A percentile compares a stretch with the other conserved stretches of the same genome.
phyloP scores from a whole-genome alignment of 1,284 basidiomycete species.

The Trichosporon inkin region DNA sequence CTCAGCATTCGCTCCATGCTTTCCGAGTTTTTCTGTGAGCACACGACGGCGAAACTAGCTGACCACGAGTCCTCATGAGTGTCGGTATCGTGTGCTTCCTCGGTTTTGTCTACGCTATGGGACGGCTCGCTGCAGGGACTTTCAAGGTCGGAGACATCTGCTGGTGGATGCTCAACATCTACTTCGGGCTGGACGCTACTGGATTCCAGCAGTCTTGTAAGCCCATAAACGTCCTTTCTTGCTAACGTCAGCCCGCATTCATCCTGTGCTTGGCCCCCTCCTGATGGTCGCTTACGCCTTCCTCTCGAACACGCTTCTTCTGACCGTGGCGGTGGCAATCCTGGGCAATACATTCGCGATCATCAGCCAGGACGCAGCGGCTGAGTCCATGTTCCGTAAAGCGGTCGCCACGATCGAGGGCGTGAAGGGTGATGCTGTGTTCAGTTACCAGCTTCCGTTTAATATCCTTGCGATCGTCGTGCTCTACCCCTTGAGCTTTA shows the following conservation, averaged over 20 bases:
- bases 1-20: slow-evolving; percentile 50
- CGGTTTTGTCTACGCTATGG: slow-evolving; percentile 82
- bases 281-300: slow-evolving; percentile 79
- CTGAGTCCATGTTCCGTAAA: slow-evolving; percentile 90
- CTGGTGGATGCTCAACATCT: slow-evolving; percentile 52
- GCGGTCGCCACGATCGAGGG: slow-evolving; percentile 87
- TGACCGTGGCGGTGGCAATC: slow-evolving; percentile 59
- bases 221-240: slow-evolving; percentile 35
- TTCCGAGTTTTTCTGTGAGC: slow-evolving; percentile 49
- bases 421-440: slow-evolving; percentile 64
- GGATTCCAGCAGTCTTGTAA: slow-evolving; percentile 72
- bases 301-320: slow-evolving; percentile 68
- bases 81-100: slow-evolving; percentile 75
- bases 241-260: slow-evolving; percentile 59
- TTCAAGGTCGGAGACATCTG: slow-evolving; percentile 32
- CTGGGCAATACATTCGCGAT: slow-evolving; percentile 88
- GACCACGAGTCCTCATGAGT: slow-evolving; percentile 60
- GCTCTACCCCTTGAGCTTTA: slow-evolving; percentile 75
- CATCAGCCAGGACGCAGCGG: slow-evolving; percentile 84
- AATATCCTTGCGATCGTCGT: slow-evolving; percentile 75
- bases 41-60: slow-evolving; percentile 24
- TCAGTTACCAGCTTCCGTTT: slow-evolving; percentile 87
- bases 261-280: slow-evolving; percentile 75
- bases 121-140: slow-evolving; percentile 58
- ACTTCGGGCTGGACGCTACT: slow-evolving; percentile 80